Evolutionary conservation across 2,329 filamentous ascomycete genomes (phyloP).

Genomic region (Lecanicillium sp.): DNA sequence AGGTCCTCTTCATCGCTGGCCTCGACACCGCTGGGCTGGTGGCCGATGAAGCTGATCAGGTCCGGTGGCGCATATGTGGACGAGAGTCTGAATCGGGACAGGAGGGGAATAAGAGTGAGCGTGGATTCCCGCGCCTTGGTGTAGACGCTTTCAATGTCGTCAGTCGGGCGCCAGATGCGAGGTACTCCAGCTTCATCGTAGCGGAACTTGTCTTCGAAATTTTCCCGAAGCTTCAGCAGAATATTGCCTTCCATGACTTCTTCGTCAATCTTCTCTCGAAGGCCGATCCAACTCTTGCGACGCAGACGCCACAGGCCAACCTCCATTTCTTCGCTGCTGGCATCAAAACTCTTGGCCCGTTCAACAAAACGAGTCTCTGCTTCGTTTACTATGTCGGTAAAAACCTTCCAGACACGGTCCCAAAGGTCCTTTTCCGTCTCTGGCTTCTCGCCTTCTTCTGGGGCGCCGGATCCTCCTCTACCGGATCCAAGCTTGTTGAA

Average conservation of each 20-base stretch:
- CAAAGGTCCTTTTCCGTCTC: constrained; percentile 76
- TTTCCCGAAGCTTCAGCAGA: constrained; percentile 88
- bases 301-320: constrained; percentile 87
- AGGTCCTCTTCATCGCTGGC: constrained; percentile 86
- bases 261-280: constrained; percentile 87
- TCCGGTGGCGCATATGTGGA: constrained; percentile 70
- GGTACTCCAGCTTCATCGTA: constrained; percentile 94
- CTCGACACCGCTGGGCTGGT: constrained; percentile 64
- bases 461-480: constrained; percentile 71
- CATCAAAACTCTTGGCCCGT: constrained; percentile 87
- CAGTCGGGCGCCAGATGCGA: constrained; percentile 90
- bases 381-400: constrained; percentile 72
- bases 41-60: constrained; percentile 76
- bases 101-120: constrained; percentile 77
- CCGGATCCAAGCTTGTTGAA: constrained; percentile 95
- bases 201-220: constrained; percentile 98
- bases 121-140: constrained; percentile 89
- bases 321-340: constrained; percentile 82
- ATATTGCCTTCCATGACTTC: constrained; percentile 98
- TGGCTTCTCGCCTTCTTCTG: constrained; percentile 68
- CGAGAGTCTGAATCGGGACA: constrained; percentile 74
- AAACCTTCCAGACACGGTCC: constrained; percentile 90
- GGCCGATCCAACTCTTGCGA: constrained; percentile 87
- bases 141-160: constrained; percentile 95
- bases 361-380: constrained; percentile 81